Percentiles rank a stretch among this genome's conserved stretches.
phyloP scores from a whole-genome alignment of 73 alveolate genomes.

The Paramecium pentaurelia region DNA sequence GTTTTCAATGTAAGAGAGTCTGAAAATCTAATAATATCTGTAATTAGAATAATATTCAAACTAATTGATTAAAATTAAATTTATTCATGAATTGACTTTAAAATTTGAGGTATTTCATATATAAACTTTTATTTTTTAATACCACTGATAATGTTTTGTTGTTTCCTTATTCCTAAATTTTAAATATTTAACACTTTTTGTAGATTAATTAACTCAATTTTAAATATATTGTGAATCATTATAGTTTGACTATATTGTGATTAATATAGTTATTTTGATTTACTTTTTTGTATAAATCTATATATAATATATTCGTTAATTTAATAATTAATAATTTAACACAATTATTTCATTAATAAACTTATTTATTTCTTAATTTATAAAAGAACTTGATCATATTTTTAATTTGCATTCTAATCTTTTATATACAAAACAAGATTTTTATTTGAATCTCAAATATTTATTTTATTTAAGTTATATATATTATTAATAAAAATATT shows the following conservation, averaged over 20 bases:
- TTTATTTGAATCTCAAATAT: not conserved
- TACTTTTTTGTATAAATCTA: conserved; percentile 11
- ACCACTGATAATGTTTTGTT: too few relatives aligned
- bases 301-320: conserved; percentile 14
- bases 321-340: not conserved
- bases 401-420: not conserved
- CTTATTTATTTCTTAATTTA: not conserved
- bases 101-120: too few relatives aligned
- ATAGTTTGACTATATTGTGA: not conserved
- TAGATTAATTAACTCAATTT: not conserved
- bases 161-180: too few relatives aligned
- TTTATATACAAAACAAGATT: not conserved
- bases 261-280: not conserved
- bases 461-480: not conserved
- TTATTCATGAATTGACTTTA: too few relatives aligned
- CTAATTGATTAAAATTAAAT: not conserved
- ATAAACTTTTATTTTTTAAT: too few relatives aligned
- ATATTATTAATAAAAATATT: not conserved
- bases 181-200: not conserved
- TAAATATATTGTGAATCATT: not conserved
- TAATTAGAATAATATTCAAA: too few relatives aligned
- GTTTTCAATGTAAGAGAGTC: too few relatives aligned
- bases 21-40: too few relatives aligned
- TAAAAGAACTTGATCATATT: not conserved
- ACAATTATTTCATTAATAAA: not conserved